A percentile compares a stretch with the other conserved stretches of the same genome.
Evolutionary conservation across 768 basidiomycete genomes (phyloP).

Genomic region (Rhizopogon sp.): DNA sequence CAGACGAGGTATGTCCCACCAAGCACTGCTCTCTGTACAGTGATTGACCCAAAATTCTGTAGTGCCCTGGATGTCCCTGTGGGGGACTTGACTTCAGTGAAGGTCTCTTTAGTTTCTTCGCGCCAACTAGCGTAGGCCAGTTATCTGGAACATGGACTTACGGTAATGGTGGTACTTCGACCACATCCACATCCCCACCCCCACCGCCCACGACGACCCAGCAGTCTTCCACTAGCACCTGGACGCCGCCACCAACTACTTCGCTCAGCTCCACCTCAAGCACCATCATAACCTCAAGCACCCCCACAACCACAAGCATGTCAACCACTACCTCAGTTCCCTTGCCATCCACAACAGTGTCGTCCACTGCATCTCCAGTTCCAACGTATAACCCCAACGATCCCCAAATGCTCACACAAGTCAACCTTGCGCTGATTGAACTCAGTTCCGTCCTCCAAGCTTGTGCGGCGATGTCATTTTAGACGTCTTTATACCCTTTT

Average conservation of each 20-base stretch:
- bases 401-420: conserved; percentile 17
- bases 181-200: conserved; percentile 15
- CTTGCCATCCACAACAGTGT: neutral
- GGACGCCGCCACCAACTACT: conserved; percentile 11
- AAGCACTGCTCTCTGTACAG: neutral
- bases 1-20: conserved; percentile 33
- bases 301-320: conserved; percentile 11
- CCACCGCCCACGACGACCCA: conserved; percentile 10
- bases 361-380: conserved; percentile 2
- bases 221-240: conserved; percentile 17
- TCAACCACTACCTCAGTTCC: conserved; percentile 3
- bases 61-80: conserved; percentile 36
- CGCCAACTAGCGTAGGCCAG: conserved; percentile 25
- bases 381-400: conserved; percentile 15
- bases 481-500: neutral
- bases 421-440: conserved; percentile 21
- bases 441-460: conserved; percentile 16
- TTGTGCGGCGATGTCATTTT: conserved; percentile 4
- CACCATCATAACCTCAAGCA: conserved; percentile 3
- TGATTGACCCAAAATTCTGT: neutral
- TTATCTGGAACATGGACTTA: conserved; percentile 38
- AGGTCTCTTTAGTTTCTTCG: conserved; percentile 42
- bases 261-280: neutral
- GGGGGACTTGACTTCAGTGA: conserved; percentile 43
- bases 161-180: conserved; percentile 14